A percentile compares a stretch with the other conserved stretches of the same genome.
These are phyloP conservation scores for Sugiyamaella lignohabitans DNA, from an alignment of 805 yeast species.

Conservation along the genomic window DNA sequence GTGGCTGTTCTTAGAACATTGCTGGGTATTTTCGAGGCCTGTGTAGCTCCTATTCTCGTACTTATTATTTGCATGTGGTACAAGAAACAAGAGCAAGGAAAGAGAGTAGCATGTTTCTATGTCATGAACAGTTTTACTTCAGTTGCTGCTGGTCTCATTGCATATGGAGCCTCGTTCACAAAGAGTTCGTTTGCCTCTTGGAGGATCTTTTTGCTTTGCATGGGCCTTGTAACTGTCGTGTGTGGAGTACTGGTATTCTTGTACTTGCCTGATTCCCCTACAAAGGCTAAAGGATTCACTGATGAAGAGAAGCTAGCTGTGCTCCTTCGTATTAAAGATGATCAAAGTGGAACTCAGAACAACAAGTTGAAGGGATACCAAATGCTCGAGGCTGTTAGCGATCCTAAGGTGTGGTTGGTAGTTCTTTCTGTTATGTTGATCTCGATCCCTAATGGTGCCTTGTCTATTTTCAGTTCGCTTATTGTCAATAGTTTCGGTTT, in stretches of 20 bases:
- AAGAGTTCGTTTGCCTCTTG: background rate
- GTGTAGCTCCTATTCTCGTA: conserved; percentile 47
- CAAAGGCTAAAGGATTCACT: background rate
- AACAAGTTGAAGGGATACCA: background rate
- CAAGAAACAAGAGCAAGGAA: conserved; percentile 42
- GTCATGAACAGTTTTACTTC: conserved; percentile 14
- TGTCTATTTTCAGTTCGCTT: conserved; percentile 2
- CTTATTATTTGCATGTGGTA: conserved; percentile 55
- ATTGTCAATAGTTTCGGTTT: conserved; percentile 4
- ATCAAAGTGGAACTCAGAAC: background rate
- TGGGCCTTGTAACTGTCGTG: conserved; percentile 2
- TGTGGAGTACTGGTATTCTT: background rate
- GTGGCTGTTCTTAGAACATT: conserved; percentile 43
- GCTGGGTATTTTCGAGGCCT: conserved; percentile 47
- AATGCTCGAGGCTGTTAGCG: background rate
- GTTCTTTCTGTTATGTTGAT: background rate
- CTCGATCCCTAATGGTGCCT: conserved; percentile 1
- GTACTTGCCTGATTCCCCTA: background rate
- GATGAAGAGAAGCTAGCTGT: background rate
- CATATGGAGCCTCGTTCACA: background rate
- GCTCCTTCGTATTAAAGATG: background rate
- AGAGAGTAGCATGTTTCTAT: conserved; percentile 38
- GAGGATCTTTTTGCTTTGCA: conserved; percentile 1
- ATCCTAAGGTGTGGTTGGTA: background rate
- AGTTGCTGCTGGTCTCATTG: background rate